Evolutionary conservation across 192 early-diverging fungal species (phyloP), one percentile per base, ranked within the genome.

Genomic region (Pilaira anomala): DNA sequence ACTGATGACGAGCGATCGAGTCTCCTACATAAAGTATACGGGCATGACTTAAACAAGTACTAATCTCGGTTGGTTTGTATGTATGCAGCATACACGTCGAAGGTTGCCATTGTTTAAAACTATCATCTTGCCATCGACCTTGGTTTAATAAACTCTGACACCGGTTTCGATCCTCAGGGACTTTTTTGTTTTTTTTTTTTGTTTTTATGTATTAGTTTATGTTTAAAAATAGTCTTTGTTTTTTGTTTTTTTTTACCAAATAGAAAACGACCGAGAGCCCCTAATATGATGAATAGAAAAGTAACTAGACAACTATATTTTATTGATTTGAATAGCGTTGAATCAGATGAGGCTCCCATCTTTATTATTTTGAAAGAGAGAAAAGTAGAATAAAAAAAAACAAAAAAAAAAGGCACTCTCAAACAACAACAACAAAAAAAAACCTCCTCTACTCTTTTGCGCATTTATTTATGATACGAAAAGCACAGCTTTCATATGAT

Each of bases 1-100:
- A 90, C 40, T 85, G 78, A 48, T 79, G 71, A 13, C 91, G 81
- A 28, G 81, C 75, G 1, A 84, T 72, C 0, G 88, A 91, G 71
- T 93, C 88, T 26, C 91, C 88, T 52, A 87, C 75, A 66, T 85
- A 86, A 19, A 87, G 69, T 16, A 80, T 67, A 12, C 78, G 72
- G 5, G 76, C 64, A 29, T 72, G 62, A 13, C 40, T 67, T 2
- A 89, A 52, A 58, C 89, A 91, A 11, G 39, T 62, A 0, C 39
- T 26, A 6, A 81, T 48, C 19, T 82, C 73, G n/a, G 65, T 25
- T 3, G 51, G 7, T 25, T 75, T 67, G 65, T 88, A 90, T 21
- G 68, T 72, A 22, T 78, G 75, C 41, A 84, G 71, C 75, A 84
- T 85, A 62, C 87, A 88, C 3, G 78, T 80, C 7, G 76, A 54